These are phyloP conservation scores for Colletotrichum abscissum DNA, from an alignment of 2,329 filamentous ascomycete genomes.

Conservation along the genomic window DNA sequence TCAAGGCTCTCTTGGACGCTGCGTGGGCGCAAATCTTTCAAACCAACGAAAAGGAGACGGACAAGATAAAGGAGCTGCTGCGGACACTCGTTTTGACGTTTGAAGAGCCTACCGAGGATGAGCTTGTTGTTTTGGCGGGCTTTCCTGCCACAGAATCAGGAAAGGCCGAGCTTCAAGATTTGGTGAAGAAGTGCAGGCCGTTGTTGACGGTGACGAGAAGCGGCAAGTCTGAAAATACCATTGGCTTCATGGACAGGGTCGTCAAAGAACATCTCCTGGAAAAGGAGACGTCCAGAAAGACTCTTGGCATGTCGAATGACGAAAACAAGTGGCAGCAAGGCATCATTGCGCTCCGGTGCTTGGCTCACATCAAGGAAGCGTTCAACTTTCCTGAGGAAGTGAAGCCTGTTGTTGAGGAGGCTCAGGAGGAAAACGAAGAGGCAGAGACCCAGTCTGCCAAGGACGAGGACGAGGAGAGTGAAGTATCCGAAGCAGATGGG, in stretches of 20 bases:
- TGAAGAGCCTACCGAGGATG: constrained; percentile 51
- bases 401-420: constrained; percentile 6
- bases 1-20: constrained; percentile 48
- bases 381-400: constrained; percentile 42
- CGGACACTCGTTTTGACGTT: constrained; percentile 53
- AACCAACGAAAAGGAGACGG: constrained; percentile 43
- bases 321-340: constrained; percentile 55
- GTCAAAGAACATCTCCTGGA: constrained; percentile 53
- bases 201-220: constrained; percentile 37
- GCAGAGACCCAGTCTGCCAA: background rate
- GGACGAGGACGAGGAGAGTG: constrained; percentile 15
- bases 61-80: constrained; percentile 55
- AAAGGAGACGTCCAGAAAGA: constrained; percentile 42
- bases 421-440: background rate
- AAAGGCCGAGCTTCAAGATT: constrained; percentile 45
- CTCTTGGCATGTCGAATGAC: constrained; percentile 49
- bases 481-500: constrained; percentile 4
- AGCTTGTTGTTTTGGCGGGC: constrained; percentile 51
- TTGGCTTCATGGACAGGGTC: constrained; percentile 46
- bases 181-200: constrained; percentile 53
- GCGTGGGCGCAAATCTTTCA: constrained; percentile 52
- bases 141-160: constrained; percentile 45
- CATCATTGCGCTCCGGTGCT: constrained; percentile 50
- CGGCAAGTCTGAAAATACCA: constrained; percentile 28
- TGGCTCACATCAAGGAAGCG: constrained; percentile 49